phyloP scores from a whole-genome alignment of 768 basidiomycete genomes.

The Lentinula detonsa region DNA sequence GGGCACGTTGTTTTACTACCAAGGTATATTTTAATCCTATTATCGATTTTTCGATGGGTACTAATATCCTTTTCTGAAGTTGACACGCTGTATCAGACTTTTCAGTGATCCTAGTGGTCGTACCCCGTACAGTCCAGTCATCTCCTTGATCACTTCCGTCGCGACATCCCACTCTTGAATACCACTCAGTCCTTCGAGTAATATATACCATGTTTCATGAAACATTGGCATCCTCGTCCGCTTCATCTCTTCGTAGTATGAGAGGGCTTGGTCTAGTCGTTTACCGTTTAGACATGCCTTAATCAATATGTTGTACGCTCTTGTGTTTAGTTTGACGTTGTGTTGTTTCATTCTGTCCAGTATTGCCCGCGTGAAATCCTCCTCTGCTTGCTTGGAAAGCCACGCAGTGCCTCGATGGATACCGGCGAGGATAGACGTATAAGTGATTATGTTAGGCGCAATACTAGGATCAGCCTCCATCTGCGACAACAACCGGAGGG shows the following conservation, averaged over 20 bases:
- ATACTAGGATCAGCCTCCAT: slow-evolving; percentile 61
- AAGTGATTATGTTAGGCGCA: slow-evolving; percentile 74
- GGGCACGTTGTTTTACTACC: background rate
- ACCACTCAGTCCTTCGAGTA: slow-evolving; percentile 57
- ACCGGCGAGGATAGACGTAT: slow-evolving; percentile 72
- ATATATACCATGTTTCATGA: slow-evolving; percentile 72
- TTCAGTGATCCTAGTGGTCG: slow-evolving; percentile 38
- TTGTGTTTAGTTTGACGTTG: slow-evolving; percentile 48
- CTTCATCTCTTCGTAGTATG: slow-evolving; percentile 58
- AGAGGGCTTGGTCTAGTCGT: slow-evolving; percentile 45
- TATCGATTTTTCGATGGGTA: background rate
- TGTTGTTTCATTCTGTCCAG: slow-evolving; percentile 52
- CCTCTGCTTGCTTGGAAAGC: slow-evolving; percentile 35
- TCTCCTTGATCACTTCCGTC: slow-evolving; percentile 52
- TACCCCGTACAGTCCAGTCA: slow-evolving; percentile 38
- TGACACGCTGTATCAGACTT: slow-evolving; percentile 40
- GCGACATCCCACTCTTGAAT: slow-evolving; percentile 59
- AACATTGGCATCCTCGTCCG: slow-evolving; percentile 37
- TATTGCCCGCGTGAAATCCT: slow-evolving; percentile 45
- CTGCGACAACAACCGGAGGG: slow-evolving; percentile 60
- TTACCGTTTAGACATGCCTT: slow-evolving; percentile 54
- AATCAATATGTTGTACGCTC: slow-evolving; percentile 76
- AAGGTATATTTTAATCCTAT: background rate
- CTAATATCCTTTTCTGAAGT: slow-evolving; percentile 19
- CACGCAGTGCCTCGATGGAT: slow-evolving; percentile 53